These are phyloP conservation scores for Mycosarcoma maydis DNA, from an alignment of 1,284 basidiomycete species.

Conservation along the genomic window DNA sequence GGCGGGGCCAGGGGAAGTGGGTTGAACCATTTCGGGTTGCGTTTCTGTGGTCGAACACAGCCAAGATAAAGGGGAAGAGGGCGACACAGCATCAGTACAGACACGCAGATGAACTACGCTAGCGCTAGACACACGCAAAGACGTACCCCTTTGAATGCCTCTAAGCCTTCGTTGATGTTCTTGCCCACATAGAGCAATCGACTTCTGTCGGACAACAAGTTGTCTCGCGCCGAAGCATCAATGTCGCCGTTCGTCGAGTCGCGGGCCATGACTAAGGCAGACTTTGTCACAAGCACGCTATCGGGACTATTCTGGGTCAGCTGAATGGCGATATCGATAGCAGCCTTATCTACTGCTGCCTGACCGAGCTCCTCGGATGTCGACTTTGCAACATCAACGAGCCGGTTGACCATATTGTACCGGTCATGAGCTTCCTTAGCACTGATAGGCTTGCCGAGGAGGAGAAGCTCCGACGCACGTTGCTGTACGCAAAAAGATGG, in stretches of 20 bases:
- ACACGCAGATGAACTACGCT: too few species aligned
- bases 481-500: constrained; percentile 60
- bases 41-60: constrained; percentile 31
- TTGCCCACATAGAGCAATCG: constrained; percentile 74
- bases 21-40: constrained; percentile 46
- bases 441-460: constrained; percentile 76
- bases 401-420: constrained; percentile 73
- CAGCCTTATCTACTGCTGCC: constrained; percentile 71
- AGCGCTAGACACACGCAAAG: neutral
- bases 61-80: neutral
- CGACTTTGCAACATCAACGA: constrained; percentile 68
- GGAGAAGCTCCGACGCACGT: constrained; percentile 80
- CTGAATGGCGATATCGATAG: constrained; percentile 74
- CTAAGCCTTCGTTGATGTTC: constrained; percentile 77
- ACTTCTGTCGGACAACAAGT: constrained; percentile 72
- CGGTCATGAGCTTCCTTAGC: constrained; percentile 76
- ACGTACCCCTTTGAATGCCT: constrained; percentile 70
- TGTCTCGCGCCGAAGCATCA: constrained; percentile 72
- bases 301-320: constrained; percentile 80
- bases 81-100: too few species aligned
- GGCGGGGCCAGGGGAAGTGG: constrained; percentile 14
- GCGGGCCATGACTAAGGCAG: constrained; percentile 58
- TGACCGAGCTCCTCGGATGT: constrained; percentile 72
- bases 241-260: constrained; percentile 68
- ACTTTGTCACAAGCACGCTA: constrained; percentile 80